Evolutionary conservation across 176 grass and related monocot genomes (phyloP).

Genomic region (Cenchrus purpureus): DNA sequence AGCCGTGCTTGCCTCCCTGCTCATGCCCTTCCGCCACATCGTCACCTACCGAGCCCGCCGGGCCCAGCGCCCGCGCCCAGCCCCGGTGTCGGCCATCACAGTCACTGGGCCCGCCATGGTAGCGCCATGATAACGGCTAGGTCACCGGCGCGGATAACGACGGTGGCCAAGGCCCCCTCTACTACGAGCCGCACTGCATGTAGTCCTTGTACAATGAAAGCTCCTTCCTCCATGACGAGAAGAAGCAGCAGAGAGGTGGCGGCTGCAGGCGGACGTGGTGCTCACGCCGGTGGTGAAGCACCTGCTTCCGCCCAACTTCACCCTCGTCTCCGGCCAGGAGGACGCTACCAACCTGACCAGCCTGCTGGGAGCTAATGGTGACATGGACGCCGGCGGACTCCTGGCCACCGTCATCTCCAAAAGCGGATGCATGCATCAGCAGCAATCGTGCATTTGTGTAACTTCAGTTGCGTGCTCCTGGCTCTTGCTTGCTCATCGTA

Average conservation of each 20-base stretch:
- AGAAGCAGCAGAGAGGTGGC: not conserved
- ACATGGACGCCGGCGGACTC: constrained; percentile 69
- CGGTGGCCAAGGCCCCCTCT: constrained; percentile 21
- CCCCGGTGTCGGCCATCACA: constrained; percentile 66
- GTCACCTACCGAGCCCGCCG: constrained; percentile 83
- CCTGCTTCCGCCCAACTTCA: constrained; percentile 74
- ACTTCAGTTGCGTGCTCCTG: no score
- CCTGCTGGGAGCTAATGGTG: constrained; percentile 74
- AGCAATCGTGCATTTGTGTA: no score
- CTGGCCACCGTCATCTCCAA: constrained; percentile 48
- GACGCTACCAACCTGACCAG: constrained; percentile 76
- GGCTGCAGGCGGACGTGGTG: constrained; percentile 64
- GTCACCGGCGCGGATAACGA: not conserved
- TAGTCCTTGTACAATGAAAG: constrained; percentile 45
- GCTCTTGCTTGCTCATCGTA: no score
- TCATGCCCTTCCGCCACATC: constrained; percentile 40
- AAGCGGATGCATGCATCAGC: no score
- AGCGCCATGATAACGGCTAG: constrained; percentile 94
- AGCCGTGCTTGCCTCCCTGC: constrained; percentile 51
- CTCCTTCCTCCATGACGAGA: constrained; percentile 18
- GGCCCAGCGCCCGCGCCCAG: no score
- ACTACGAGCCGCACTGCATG: constrained; percentile 92
- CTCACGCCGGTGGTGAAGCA: constrained; percentile 90
- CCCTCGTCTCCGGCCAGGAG: constrained; percentile 93
- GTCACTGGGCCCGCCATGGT: constrained; percentile 87